Evolutionary conservation across 1,284 basidiomycete species (phyloP), one percentile per base, ranked within the genome.

Genomic region (Ganoderma resinaceum): DNA sequence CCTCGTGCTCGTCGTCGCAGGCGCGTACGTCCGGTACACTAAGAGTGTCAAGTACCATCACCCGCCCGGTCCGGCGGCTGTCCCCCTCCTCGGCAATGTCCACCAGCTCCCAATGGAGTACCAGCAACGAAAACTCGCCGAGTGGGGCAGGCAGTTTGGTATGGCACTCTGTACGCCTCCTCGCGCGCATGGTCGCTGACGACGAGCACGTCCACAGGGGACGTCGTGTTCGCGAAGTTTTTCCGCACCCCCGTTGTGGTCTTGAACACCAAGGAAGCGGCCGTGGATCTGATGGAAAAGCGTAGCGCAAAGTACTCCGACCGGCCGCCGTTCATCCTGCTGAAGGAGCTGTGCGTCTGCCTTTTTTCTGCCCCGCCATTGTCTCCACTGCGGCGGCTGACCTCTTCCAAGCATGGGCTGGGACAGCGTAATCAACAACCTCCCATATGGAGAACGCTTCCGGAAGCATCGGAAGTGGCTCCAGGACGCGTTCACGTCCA

Each of bases 221-320:
- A 82, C 61, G 73, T 85, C 38, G 76, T 83, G 35, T 81, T 80
- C 70, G 72, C 82, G 18, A 72, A 73, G 58, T 76, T 80, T 29
- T 75, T 81, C 49, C 80, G 79, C 4, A 76, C 73, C 3, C 77
- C 79, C 7, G 77, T 81, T 43, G 66, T 84, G 26, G 71, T 85
- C 55, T 62, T 85, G 29, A 82, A 82, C 72, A 79, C 81, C 3
- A 65, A 71, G 2, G 71, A 79, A 62, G 77, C 77, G 0, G 79
- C 81, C 6, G 70, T 74, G 9, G 83, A 84, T 14, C 73, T 85
- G n/a, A 70, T 85, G 69, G 82, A 82, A 43, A 83, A 81, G 72
- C 75, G 81, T 20, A 79, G 82, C n/a, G 70, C 77, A 1, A 80
- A 78, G 60, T 83, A 83, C 67, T 84, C 82, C 6, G 79, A 78